These are phyloP conservation scores for Pythium graminicola DNA, from an alignment of 352 stramenopile species.

Conservation along the genomic window DNA sequence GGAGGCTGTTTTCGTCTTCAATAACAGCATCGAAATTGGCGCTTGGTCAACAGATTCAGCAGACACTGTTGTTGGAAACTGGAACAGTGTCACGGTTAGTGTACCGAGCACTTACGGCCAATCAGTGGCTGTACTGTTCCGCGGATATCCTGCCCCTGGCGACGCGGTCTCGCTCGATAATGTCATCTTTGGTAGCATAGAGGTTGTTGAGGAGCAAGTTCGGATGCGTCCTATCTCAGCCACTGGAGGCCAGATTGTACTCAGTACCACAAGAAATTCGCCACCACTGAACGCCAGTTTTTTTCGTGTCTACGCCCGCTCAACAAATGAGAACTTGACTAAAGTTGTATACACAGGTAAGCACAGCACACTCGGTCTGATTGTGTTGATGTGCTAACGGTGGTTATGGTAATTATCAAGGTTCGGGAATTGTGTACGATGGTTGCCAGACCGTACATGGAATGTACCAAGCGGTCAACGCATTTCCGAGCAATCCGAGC, in stretches of 20 bases:
- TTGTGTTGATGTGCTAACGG: background rate
- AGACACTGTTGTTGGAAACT: conserved; percentile 17
- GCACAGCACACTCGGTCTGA: background rate
- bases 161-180: conserved; percentile 37
- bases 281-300: conserved; percentile 17
- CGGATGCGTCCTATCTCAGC: conserved; percentile 21
- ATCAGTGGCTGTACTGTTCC: conserved; percentile 32
- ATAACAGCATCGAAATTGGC: conserved; percentile 12
- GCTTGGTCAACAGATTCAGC: conserved; percentile 35
- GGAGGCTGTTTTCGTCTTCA: conserved; percentile 28
- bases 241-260: conserved; percentile 42
- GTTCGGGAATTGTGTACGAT: conserved; percentile 26
- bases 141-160: conserved; percentile 15
- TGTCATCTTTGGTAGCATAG: conserved; percentile 23
- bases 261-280: conserved; percentile 14
- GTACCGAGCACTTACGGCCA: conserved; percentile 22
- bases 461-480: conserved; percentile 1
- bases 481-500: background rate
- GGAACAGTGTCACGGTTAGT: conserved; percentile 23
- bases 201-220: conserved; percentile 13
- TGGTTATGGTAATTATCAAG: conserved; percentile 13
- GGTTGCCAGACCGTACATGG: conserved; percentile 26
- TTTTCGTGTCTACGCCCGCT: conserved; percentile 28
- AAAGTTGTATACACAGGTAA: conserved; percentile 33
- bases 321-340: conserved; percentile 1